phyloP scores from a whole-genome alignment of 805 yeast species.

The Candida gorgasii region DNA sequence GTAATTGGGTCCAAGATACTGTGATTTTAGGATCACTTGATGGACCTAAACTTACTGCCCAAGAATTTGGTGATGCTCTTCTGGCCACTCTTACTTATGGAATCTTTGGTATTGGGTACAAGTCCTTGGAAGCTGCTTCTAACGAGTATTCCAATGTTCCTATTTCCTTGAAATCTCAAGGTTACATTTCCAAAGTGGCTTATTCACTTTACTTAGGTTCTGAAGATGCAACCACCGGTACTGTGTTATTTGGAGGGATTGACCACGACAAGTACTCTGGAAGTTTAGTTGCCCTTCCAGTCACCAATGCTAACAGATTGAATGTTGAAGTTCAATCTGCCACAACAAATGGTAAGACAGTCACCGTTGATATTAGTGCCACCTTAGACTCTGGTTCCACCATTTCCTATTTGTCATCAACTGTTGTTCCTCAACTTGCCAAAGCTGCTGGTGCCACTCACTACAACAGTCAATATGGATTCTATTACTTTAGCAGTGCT shows the following conservation, averaged over 20 bases:
- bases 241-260: conserved; percentile 34
- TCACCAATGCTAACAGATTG: conserved; percentile 30
- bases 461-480: conserved; percentile 34
- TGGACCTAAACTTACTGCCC: conserved; percentile 2
- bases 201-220: conserved; percentile 38
- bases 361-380: conserved; percentile 8
- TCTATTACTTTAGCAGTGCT: conserved; percentile 7
- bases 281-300: conserved; percentile 22
- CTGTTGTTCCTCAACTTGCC: conserved; percentile 34
- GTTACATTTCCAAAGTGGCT: conserved; percentile 33
- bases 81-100: conserved; percentile 11
- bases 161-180: conserved; percentile 29
- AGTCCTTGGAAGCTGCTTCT: conserved; percentile 13
- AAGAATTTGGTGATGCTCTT: conserved; percentile 25
- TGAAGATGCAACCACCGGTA: conserved; percentile 22
- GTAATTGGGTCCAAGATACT: conserved; percentile 19
- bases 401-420: conserved; percentile 40
- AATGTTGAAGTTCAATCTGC: conserved; percentile 47
- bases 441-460: conserved; percentile 36
- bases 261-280: conserved; percentile 27
- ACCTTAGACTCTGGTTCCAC: conserved; percentile 37
- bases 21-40: conserved; percentile 10
- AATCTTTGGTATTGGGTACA: conserved; percentile 21
- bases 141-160: conserved; percentile 35
- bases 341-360: conserved; percentile 14